phyloP scores from a whole-genome alignment of 2,329 filamentous ascomycete species.

The Colletotrichum tabaci region DNA sequence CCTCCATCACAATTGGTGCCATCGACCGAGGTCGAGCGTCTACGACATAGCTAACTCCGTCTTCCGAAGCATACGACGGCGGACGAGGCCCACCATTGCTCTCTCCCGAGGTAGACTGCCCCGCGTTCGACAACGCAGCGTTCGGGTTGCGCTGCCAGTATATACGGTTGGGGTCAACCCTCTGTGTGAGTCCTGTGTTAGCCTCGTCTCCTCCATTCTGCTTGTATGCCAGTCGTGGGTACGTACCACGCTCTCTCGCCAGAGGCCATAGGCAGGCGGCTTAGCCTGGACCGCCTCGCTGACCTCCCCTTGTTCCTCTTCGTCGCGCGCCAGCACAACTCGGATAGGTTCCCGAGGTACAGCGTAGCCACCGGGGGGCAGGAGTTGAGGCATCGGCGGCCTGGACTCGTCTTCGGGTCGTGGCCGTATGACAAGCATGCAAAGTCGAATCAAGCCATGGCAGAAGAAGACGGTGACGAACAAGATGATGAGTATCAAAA shows the following conservation, averaged over 20 bases:
- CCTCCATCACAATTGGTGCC: slow-evolving; percentile 52
- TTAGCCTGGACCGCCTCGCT: slow-evolving; percentile 70
- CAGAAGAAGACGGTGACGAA: slow-evolving; percentile 84
- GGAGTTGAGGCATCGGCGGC: slow-evolving; percentile 57
- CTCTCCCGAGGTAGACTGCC: slow-evolving; percentile 22
- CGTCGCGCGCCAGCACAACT: slow-evolving; percentile 81
- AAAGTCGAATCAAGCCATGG: slow-evolving; percentile 82
- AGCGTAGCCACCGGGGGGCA: slow-evolving; percentile 75
- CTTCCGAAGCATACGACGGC: slow-evolving; percentile 83
- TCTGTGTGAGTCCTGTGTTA: slow-evolving; percentile 56
- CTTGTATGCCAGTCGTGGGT: neutral
- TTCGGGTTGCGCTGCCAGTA: slow-evolving; percentile 81
- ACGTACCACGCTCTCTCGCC: slow-evolving; percentile 85
- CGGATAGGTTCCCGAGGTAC: slow-evolving; percentile 82
- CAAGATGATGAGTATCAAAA: slow-evolving; percentile 84
- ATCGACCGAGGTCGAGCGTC: slow-evolving; percentile 75
- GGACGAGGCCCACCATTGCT: slow-evolving; percentile 65
- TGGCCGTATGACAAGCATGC: slow-evolving; percentile 73
- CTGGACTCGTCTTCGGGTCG: slow-evolving; percentile 42
- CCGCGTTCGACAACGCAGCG: slow-evolving; percentile 41
- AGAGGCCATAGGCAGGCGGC: slow-evolving; percentile 89
- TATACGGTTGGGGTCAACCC: slow-evolving; percentile 84
- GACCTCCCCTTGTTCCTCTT: slow-evolving; percentile 69
- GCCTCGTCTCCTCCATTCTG: neutral
- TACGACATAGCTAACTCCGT: slow-evolving; percentile 80